Evolutionary conservation across 305 asterid species (phyloP).

Genomic region (Fraxinus angustifolia): DNA sequence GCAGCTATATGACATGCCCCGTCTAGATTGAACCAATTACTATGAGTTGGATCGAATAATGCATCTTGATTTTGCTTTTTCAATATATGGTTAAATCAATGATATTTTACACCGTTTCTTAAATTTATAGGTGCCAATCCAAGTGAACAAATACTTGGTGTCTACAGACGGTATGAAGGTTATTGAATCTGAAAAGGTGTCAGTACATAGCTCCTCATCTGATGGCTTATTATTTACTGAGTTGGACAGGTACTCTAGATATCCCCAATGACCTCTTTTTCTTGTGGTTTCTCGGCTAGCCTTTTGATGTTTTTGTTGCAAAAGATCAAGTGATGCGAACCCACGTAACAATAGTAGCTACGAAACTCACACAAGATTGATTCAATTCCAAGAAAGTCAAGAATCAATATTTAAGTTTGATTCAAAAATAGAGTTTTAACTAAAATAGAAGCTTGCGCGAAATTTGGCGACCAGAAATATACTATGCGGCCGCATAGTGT

Average conservation of each 20-base stretch:
- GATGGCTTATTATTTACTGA: slow-evolving; percentile 41
- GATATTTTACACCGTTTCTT: neutral
- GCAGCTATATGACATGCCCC: neutral
- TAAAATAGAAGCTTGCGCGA: too few species aligned
- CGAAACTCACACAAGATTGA: too few species aligned
- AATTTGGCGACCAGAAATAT: too few species aligned
- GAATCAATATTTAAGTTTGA: too few species aligned
- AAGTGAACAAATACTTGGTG: slow-evolving; percentile 79
- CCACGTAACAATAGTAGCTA: too few species aligned
- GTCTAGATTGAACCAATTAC: neutral
- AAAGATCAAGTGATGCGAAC: neutral
- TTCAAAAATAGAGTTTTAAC: too few species aligned
- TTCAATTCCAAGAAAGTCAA: too few species aligned
- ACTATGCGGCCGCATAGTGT: too few species aligned
- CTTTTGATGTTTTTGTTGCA: neutral
- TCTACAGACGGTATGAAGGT: slow-evolving; percentile 79
- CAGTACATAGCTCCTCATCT: slow-evolving; percentile 32
- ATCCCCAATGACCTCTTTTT: neutral
- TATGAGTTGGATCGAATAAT: neutral
- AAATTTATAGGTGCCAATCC: slow-evolving; percentile 70
- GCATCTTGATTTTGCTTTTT: neutral
- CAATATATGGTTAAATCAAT: neutral
- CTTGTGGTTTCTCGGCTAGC: neutral
- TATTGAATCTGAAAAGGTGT: slow-evolving; percentile 59
- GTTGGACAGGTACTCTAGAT: slow-evolving; percentile 54